Conservation (phyloP, 768 basidiomycete genomes). For the Tulasnella sp. region DNA sequence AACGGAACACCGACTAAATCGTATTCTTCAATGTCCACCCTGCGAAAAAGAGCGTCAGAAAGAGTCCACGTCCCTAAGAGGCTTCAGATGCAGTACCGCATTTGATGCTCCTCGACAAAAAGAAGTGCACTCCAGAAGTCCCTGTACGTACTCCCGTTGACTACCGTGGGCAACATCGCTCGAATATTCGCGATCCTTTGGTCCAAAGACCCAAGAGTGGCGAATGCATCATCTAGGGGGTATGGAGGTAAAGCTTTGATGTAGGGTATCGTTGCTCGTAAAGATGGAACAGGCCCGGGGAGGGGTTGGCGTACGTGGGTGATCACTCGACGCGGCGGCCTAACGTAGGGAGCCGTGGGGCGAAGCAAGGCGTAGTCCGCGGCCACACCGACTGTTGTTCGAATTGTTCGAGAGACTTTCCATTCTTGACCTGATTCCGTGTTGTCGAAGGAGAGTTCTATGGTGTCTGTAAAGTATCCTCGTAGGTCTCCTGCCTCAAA, state of each 20-base stretch:
- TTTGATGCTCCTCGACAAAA: conserved; percentile 31
- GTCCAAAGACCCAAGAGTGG: background rate
- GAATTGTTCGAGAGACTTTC: conserved; percentile 24
- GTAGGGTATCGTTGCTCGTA: conserved; percentile 5
- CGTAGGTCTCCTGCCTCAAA: conserved; percentile 7
- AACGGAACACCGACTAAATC: conserved; percentile 23
- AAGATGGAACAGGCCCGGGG: background rate
- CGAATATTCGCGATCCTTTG: conserved; percentile 23
- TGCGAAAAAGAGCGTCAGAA: background rate
- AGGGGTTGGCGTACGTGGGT: background rate
- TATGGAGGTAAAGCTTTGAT: background rate
- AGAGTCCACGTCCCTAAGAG: background rate
- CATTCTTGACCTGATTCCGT: conserved; percentile 15
- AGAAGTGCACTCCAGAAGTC: conserved; percentile 27
- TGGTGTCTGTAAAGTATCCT: conserved; percentile 33
- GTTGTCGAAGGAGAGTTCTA: conserved; percentile 26
- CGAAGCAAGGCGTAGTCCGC: conserved; percentile 54
- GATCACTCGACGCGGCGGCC: conserved; percentile 46
- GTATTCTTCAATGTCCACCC: conserved; percentile 24
- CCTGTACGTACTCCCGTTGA: conserved; percentile 14
- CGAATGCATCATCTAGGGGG: conserved; percentile 2
- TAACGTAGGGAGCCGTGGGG: conserved; percentile 52
- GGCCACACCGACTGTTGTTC: conserved; percentile 27
- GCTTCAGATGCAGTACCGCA: background rate
- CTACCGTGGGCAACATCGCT: background rate